Percentiles rank a stretch among this genome's conserved stretches.
Evolutionary conservation across 1,284 basidiomycete genomes (phyloP).

Genomic region (Trichosporon ovoides): DNA sequence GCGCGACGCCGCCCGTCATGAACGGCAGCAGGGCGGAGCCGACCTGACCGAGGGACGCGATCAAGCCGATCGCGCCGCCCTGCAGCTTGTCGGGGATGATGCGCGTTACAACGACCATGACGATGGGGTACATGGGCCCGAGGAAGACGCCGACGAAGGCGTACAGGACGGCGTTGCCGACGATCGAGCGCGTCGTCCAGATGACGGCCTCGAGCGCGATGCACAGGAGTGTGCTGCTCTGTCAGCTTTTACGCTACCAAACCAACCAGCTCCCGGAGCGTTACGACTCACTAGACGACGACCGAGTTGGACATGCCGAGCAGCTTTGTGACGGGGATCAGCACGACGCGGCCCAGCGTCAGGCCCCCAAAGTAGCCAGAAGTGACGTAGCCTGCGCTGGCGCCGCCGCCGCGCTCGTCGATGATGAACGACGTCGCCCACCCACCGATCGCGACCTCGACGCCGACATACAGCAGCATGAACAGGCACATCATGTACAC

Average conservation of each 20-base stretch:
- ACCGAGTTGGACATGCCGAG: constrained; percentile 37
- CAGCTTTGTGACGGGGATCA: constrained; percentile 40
- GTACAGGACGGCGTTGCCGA: constrained; percentile 59
- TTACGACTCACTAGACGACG: constrained; percentile 35
- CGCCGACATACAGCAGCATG: constrained; percentile 41
- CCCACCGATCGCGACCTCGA: constrained; percentile 42
- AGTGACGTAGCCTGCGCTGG: constrained; percentile 38
- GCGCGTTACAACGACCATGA: constrained; percentile 44
- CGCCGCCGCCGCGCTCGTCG: constrained; percentile 37
- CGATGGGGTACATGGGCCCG: constrained; percentile 62
- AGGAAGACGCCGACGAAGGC: constrained; percentile 55
- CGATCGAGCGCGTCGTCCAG: constrained; percentile 60
- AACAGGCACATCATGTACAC: constrained; percentile 38
- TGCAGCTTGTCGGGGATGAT: constrained; percentile 61
- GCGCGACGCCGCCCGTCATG: constrained; percentile 37
- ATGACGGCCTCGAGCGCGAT: constrained; percentile 56
- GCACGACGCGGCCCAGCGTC: constrained; percentile 38
- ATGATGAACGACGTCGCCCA: constrained; percentile 44
- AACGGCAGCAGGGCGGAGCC: constrained; percentile 65
- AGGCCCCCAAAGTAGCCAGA: constrained; percentile 45
- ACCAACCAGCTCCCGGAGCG: too few relatives aligned
- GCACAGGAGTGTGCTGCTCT: constrained; percentile 20
- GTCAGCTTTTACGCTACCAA: constrained; percentile 17
- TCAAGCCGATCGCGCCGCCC: constrained; percentile 62
- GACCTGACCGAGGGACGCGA: constrained; percentile 58